phyloP scores from a whole-genome alignment of 306 rosid species.

The Dicorynia guianensis region DNA sequence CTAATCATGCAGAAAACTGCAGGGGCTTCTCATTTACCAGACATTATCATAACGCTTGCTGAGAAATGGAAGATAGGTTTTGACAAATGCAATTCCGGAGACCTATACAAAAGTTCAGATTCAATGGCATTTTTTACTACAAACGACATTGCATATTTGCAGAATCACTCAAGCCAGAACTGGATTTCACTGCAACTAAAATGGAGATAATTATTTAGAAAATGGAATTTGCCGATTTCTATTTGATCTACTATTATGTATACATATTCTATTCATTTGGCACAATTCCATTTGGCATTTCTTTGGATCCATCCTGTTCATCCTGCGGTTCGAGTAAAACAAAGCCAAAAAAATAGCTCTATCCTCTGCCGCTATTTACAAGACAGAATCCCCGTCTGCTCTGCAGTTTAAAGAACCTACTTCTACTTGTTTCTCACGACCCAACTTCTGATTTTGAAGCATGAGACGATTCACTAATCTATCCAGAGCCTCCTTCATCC shows the following conservation, averaged over 20 bases:
- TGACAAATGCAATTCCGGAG: not conserved
- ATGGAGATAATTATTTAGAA: not conserved
- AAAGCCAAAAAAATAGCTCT: conserved; percentile 4
- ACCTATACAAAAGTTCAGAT: not conserved
- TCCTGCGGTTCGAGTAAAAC: conserved; percentile 25
- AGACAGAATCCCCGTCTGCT: conserved; percentile 44
- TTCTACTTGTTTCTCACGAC: conserved; percentile 29
- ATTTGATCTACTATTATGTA: not conserved
- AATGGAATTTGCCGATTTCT: not conserved
- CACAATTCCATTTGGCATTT: conserved; percentile 2
- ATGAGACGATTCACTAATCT: conserved; percentile 65
- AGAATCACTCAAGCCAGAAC: not conserved
- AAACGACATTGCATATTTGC: not conserved
- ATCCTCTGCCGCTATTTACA: conserved; percentile 43
- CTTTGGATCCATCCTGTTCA: conserved; percentile 39
- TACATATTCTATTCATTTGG: not conserved
- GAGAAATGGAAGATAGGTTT: not conserved
- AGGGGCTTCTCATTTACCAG: no score
- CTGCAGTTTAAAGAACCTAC: conserved; percentile 37
- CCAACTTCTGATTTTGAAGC: conserved; percentile 40
- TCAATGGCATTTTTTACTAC: not conserved
- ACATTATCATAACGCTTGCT: no score
- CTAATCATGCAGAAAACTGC: no score
- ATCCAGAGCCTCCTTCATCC: conserved; percentile 95
- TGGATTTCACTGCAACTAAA: not conserved